A percentile compares a stretch with the other conserved stretches of the same genome.
These are phyloP conservation scores for Polyplosphaeria fusca DNA, from an alignment of 495 filamentous ascomycete genomes.

Conservation along the genomic window DNA sequence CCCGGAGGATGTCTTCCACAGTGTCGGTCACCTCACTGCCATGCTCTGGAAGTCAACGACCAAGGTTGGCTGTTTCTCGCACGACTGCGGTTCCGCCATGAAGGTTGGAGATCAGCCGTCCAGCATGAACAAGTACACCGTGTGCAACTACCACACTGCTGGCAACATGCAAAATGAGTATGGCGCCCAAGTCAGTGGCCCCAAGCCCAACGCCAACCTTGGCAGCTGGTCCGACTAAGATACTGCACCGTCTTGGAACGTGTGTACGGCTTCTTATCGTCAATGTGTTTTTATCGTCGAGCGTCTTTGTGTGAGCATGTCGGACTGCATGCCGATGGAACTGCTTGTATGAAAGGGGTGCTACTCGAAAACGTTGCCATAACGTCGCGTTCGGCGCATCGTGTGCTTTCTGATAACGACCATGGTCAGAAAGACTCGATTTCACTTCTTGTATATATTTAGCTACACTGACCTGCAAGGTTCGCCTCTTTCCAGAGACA, in stretches of 20 bases:
- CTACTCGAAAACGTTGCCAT: conserved; percentile 1
- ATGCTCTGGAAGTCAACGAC: conserved; percentile 76
- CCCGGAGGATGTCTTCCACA: conserved; percentile 56
- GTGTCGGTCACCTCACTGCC: conserved; percentile 87
- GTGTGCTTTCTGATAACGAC: neutral
- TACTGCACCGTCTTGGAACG: neutral
- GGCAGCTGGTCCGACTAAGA: conserved; percentile 32
- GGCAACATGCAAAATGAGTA: conserved; percentile 70
- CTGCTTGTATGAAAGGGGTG: conserved; percentile 6
- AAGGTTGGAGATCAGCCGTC: conserved; percentile 45
- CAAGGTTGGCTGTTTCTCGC: conserved; percentile 69
- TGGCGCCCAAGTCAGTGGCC: conserved; percentile 57
- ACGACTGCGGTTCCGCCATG: conserved; percentile 46
- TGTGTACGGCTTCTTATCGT: too few relatives aligned
- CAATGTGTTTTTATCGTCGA: conserved; percentile 10
- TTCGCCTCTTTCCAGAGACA: neutral
- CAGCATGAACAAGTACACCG: conserved; percentile 57
- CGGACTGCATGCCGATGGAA: conserved; percentile 20
- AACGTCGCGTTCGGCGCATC: too few relatives aligned
- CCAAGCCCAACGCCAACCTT: conserved; percentile 41
- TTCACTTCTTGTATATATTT: conserved; percentile 3
- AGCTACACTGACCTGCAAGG: neutral
- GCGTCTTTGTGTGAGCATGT: conserved; percentile 20
- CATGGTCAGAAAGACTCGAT: neutral
- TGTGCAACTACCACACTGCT: conserved; percentile 83